phyloP scores from a whole-genome alignment of 306 rosid species.

The Trifolium fragiferum region DNA sequence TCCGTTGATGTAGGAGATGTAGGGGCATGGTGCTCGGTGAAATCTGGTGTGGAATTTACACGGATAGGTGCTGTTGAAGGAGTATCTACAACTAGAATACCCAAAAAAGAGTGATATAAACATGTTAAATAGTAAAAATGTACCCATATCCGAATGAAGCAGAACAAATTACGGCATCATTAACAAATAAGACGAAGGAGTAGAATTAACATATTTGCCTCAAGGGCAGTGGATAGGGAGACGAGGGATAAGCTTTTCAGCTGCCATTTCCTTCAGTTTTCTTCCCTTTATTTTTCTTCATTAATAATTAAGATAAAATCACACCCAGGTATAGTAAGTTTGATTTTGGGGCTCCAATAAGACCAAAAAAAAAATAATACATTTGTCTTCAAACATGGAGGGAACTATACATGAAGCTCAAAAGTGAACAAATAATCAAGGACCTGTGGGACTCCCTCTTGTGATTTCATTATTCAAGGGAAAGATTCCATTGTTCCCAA shows the following conservation, averaged over 20 bases:
- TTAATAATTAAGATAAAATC: conserved; percentile 20
- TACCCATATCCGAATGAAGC: background rate
- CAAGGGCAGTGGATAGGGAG: background rate
- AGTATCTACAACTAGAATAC: conserved; percentile 62
- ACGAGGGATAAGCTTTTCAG: background rate
- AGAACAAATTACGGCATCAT: conserved; percentile 26
- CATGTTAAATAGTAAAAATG: conserved; percentile 27
- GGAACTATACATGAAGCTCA: background rate
- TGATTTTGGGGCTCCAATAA: conserved; percentile 9
- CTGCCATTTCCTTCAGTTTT: background rate
- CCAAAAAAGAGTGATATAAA: conserved; percentile 28
- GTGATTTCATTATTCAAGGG: conserved; percentile 34
- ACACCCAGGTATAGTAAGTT: background rate
- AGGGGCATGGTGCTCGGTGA: conserved; percentile 67
- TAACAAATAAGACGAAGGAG: conserved; percentile 22
- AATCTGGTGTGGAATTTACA: conserved; percentile 68
- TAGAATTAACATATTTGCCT: conserved; percentile 13
- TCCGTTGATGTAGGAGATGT: conserved; percentile 91
- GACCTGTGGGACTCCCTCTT: background rate
- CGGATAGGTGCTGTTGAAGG: conserved; percentile 67
- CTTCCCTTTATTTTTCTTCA: conserved; percentile 24
- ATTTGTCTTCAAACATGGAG: background rate
- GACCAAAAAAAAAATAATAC: background rate
- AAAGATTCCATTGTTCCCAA: conserved; percentile 19
- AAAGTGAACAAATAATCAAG: background rate